These are phyloP conservation scores for Coleophoma cylindrospora DNA, from an alignment of 2,329 filamentous ascomycete genomes.

Conservation along the genomic window DNA sequence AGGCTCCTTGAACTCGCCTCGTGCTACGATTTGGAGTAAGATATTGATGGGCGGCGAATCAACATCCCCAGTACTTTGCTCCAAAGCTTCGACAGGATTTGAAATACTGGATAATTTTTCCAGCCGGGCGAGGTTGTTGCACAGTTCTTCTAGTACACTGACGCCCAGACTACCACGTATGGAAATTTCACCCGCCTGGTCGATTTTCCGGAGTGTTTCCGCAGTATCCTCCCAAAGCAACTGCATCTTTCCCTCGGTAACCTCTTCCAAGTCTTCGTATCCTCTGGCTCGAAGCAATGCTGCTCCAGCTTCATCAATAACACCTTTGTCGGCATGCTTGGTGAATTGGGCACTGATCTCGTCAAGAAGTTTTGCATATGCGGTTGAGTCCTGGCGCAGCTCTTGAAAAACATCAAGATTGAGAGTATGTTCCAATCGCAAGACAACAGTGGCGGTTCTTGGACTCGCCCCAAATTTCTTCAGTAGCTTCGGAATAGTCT, in stretches of 20 bases:
- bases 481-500: slow-evolving; percentile 76
- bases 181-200: slow-evolving; percentile 68
- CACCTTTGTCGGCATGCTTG: slow-evolving; percentile 81
- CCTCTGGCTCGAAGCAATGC: slow-evolving; percentile 81
- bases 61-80: slow-evolving; percentile 47
- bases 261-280: slow-evolving; percentile 83
- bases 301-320: slow-evolving; percentile 76
- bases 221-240: slow-evolving; percentile 82
- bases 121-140: slow-evolving; percentile 71
- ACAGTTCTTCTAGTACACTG: slow-evolving; percentile 62
- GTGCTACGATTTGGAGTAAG: slow-evolving; percentile 66
- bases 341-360: slow-evolving; percentile 93
- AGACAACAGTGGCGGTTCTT: slow-evolving; percentile 77
- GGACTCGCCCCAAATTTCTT: slow-evolving; percentile 93
- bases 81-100: slow-evolving; percentile 71
- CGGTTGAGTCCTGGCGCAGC: slow-evolving; percentile 77
- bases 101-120: slow-evolving; percentile 76
- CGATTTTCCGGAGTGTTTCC: slow-evolving; percentile 56
- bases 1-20: slow-evolving; percentile 64
- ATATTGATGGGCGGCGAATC: slow-evolving; percentile 57
- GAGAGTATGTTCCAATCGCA: slow-evolving; percentile 80
- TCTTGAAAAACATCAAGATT: slow-evolving; percentile 86
- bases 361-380: slow-evolving; percentile 76
- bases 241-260: slow-evolving; percentile 74
- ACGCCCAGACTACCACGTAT: slow-evolving; percentile 63